Base-by-base conservation (phyloP, 768 basidiomycete species). In the Suillus decipiens region DNA sequence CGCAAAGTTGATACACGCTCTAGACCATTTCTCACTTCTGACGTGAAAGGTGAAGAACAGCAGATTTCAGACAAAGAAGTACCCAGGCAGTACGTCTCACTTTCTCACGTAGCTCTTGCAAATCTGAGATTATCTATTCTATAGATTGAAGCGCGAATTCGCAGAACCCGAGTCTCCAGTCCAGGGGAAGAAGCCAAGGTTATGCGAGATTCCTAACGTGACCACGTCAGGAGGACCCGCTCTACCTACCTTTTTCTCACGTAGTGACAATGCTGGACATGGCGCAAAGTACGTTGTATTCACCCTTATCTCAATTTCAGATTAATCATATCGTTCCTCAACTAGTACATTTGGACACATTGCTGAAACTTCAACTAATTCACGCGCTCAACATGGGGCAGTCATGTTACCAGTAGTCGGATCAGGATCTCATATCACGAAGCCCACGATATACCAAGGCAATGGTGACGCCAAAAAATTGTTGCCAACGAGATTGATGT, bases 251-350 rank as follows among this genome's bases (percentile, higher is more conserved):
- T 19, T 41, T 17, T 33, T 56, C 54, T 43, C 59, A 47, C 59
- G 31, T 31, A 41, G 61, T 61, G 63, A 61, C 34, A 48, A 19
- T 47, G 45, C 64, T 11, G 51, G 39, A 47, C 28, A 37, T 14
- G 45, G 47, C 36, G 51, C 51, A 51, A 39, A 36, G 73, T 70
- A 63, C 58, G 73, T 62, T 11, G 17, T 34, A 14, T 61, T 36
- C 43, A 43, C 34, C 39, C 58, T 61, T 59, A 14, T 41, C 36
- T 59, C 3, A 17, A 41, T 57, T 31, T 57, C 39, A 24, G 39
- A 41, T 57, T 28, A 28, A 17, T 57, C 10, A 31, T 15, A 19
- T 17, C 10, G 10, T 28, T 37, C 37, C 37, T 28, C 24, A 39
- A 41, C 37, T 41, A 28, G 41, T 17, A 7, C 15, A 57, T 41